Evolutionary conservation across 208 protist genomes (phyloP), one percentile per base, ranked within the genome.

Genomic region (Crithidia expoeki): DNA sequence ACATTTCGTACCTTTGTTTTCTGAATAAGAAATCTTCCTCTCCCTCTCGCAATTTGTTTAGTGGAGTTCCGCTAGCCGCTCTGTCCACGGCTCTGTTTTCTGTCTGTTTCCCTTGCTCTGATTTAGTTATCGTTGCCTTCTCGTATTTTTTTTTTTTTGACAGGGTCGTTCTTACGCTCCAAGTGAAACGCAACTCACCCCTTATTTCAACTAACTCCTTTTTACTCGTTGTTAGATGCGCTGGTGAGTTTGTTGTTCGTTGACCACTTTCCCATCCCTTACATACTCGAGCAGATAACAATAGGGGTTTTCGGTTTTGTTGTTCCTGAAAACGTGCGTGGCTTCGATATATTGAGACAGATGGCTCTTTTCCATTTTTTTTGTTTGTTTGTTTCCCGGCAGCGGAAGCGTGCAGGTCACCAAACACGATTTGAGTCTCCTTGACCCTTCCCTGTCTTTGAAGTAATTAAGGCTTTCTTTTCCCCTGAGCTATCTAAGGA

Each of bases 391-490:
- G 12, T 42, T 61, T 61, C 1, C 0, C 6, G 10, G 6, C 11
- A 17, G 25, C 7, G 16, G 32, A 55, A 33, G 10, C 14, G 50
- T 12, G 19, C 19, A 55, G 25, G 11, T 55, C 23, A 23, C 50
- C 50, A 55, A 32, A 55, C 50, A 55, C 50, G 50, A 55, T 55
- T 55, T 55, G 23, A 16, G 50, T 25, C 50, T 32, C 9, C 50
- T 32, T 25, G 17, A 11, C 10, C 23, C 50, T 4, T 25, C 32
- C 50, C 19, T 42, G 10, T 42, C 36, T 42, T 42, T 12, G n/a
- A n/a, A n/a, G n/a, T n/a, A n/a, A n/a, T n/a, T n/a, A n/a, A n/a
- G n/a, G n/a, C n/a, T n/a, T n/a, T n/a, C n/a, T n/a, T n/a, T n/a
- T n/a, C n/a, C n/a, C n/a, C n/a, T n/a, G n/a, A n/a, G n/a, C n/a